These are phyloP conservation scores for Fusarium scirpi DNA, from an alignment of 2,329 filamentous ascomycete species.

Conservation along the genomic window DNA sequence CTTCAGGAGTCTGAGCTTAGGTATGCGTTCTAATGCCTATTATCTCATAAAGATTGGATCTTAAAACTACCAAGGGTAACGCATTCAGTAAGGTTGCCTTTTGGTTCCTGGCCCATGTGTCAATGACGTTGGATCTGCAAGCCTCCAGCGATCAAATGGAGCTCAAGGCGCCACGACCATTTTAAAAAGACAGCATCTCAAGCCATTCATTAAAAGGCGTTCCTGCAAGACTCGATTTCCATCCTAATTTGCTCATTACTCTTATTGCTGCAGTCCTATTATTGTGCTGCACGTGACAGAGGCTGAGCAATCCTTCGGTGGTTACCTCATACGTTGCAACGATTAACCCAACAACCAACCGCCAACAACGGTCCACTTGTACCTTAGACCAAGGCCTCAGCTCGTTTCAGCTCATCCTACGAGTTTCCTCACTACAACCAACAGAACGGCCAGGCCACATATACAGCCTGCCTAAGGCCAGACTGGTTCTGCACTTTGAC, in stretches of 20 bases:
- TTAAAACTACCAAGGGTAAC: not conserved
- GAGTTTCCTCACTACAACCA: conserved; percentile 9
- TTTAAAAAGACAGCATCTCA: not conserved
- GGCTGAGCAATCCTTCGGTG: conserved; percentile 4
- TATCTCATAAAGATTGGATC: not conserved
- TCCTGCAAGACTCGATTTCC: not conserved
- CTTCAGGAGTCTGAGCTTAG: not conserved
- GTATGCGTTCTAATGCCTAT: not conserved
- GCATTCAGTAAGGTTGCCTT: not conserved
- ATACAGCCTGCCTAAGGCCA: conserved; percentile 3
- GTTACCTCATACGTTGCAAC: conserved; percentile 18
- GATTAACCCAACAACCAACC: not conserved
- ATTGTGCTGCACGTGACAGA: conserved; percentile 23
- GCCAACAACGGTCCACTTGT: conserved; percentile 12
- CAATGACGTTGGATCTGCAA: conserved; percentile 33
- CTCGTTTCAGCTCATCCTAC: conserved; percentile 7
- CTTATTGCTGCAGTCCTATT: not conserved
- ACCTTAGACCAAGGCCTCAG: conserved; percentile 4
- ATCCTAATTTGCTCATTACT: not conserved
- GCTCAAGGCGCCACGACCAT: not conserved
- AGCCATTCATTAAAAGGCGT: not conserved
- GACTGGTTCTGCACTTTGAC: conserved; percentile 14
- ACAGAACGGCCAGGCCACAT: conserved; percentile 5
- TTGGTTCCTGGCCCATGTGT: not conserved
- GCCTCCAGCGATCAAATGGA: not conserved